Percentiles rank a stretch among this genome's conserved stretches.
Conservation (phyloP, 331 rosid species). For the Malus hybrid region DNA sequence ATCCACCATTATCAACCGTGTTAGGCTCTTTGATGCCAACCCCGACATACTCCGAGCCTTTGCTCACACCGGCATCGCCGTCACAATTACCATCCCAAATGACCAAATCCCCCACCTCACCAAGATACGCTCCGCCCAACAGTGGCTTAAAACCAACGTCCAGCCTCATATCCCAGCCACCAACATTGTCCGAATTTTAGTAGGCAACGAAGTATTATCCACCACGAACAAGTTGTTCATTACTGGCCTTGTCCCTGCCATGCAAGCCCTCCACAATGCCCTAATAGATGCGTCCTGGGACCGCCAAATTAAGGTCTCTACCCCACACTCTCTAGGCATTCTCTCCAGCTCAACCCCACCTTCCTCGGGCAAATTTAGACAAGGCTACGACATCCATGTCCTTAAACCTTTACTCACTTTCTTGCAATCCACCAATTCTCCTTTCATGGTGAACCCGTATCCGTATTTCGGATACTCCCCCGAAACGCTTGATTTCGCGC, state of each 20-base stretch:
- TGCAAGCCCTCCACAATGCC: conserved; percentile 61
- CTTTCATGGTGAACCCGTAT: conserved; percentile 72
- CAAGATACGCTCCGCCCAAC: conserved; percentile 22
- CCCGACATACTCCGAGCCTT: conserved; percentile 47
- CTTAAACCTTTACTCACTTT: conserved; percentile 49
- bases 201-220: conserved; percentile 46
- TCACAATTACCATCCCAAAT: conserved; percentile 54
- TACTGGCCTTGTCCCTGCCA: conserved; percentile 38
- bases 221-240: conserved; percentile 37
- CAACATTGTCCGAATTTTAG: conserved; percentile 28
- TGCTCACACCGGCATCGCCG: conserved; percentile 41
- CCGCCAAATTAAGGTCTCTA: conserved; percentile 41
- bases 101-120: conserved; percentile 54
- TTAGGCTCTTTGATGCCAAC: conserved; percentile 51
- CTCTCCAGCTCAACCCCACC: conserved; percentile 66
- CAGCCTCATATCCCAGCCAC: conserved; percentile 37
- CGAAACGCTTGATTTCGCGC: conserved; percentile 43
- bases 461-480: conserved; percentile 50
- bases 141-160: conserved; percentile 38
- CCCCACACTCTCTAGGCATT: conserved; percentile 75
- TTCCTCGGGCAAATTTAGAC: conserved; percentile 57
- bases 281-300: conserved; percentile 40
- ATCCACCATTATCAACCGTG: conserved; percentile 46
- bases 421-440: conserved; percentile 41
- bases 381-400: conserved; percentile 70